phyloP scores from a whole-genome alignment of 2,329 filamentous ascomycete genomes.

The Leptoxyphium fumago region DNA sequence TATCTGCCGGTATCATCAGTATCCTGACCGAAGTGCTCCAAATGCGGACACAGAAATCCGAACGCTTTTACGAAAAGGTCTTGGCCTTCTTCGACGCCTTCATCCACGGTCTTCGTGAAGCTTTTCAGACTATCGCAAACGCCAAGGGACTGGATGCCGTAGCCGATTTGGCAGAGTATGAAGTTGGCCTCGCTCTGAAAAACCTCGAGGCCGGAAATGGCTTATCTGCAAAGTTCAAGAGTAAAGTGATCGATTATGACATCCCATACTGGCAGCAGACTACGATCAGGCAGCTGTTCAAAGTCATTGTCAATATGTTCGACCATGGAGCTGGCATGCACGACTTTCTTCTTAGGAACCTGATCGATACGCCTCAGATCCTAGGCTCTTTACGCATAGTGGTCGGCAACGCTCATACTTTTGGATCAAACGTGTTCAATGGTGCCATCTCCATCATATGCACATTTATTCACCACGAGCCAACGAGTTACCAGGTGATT shows the following conservation, averaged over 20 bases:
- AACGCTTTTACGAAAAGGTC: conserved; percentile 69
- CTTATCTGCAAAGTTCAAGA: conserved; percentile 57
- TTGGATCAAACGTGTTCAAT: conserved; percentile 91
- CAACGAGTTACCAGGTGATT: conserved; percentile 91
- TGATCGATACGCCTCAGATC: conserved; percentile 84
- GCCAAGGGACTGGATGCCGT: conserved; percentile 80
- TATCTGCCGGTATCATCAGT: conserved; percentile 77
- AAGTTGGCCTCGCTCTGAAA: conserved; percentile 56
- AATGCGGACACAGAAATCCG: conserved; percentile 65
- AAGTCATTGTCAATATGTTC: conserved; percentile 95
- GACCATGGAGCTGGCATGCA: conserved; percentile 67
- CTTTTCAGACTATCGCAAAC: conserved; percentile 68
- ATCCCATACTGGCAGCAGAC: conserved; percentile 90
- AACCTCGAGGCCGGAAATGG: conserved; percentile 55
- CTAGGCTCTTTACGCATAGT: conserved; percentile 66
- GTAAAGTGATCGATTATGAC: conserved; percentile 77
- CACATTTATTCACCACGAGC: conserved; percentile 97
- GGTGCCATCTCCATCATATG: conserved; percentile 82
- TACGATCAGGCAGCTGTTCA: conserved; percentile 83
- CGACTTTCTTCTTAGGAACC: conserved; percentile 76
- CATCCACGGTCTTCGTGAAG: conserved; percentile 65
- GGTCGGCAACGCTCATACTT: conserved; percentile 62
- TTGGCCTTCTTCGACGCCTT: conserved; percentile 79
- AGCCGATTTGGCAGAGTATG: conserved; percentile 68
- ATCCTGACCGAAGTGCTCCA: conserved; percentile 80